Percentiles rank a stretch among this genome's conserved stretches.
Evolutionary conservation across 106 monocot genomes (phyloP).

Genomic region (Apostasia ramifera): DNA sequence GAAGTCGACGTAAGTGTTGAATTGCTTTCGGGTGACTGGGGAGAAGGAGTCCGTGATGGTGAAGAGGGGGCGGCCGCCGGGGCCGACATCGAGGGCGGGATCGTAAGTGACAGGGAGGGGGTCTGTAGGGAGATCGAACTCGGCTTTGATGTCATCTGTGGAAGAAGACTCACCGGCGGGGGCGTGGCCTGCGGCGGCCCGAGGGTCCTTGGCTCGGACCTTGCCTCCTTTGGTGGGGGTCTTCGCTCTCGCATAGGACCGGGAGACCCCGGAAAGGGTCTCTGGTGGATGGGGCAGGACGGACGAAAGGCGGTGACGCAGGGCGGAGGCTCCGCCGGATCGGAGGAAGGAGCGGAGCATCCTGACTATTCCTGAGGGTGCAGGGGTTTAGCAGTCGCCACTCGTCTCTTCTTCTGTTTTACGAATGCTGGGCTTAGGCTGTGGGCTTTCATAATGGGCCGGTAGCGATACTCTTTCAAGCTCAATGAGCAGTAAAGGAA

Average conservation of each 20-base stretch:
- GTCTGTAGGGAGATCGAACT: slow-evolving; percentile 51
- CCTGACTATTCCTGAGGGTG: slow-evolving; percentile 22
- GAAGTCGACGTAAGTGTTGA: slow-evolving; percentile 75
- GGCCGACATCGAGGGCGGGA: slow-evolving; percentile 70
- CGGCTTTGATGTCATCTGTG: slow-evolving; percentile 26
- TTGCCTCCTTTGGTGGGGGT: slow-evolving; percentile 23
- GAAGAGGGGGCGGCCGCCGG: slow-evolving; percentile 71
- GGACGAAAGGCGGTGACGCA: neutral
- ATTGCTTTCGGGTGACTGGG: slow-evolving; percentile 28
- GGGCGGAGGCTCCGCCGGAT: slow-evolving; percentile 17
- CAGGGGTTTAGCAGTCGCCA: neutral
- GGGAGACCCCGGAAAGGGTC: slow-evolving; percentile 9
- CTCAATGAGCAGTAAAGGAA: no score
- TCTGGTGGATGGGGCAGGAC: slow-evolving; percentile 8
- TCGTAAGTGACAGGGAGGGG: slow-evolving; percentile 66
- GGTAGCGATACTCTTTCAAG: no score
- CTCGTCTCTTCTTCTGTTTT: no score
- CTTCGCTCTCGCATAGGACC: slow-evolving; percentile 33
- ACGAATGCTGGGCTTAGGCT: no score
- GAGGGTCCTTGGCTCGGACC: slow-evolving; percentile 28
- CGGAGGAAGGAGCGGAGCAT: slow-evolving; percentile 30
- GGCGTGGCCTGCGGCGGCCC: slow-evolving; percentile 20
- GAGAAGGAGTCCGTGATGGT: slow-evolving; percentile 50
- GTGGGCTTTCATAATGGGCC: no score
- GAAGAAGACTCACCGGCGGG: slow-evolving; percentile 11